Base-by-base conservation (phyloP, 129 eudicot genomes). In the Lactuca sativa region DNA sequence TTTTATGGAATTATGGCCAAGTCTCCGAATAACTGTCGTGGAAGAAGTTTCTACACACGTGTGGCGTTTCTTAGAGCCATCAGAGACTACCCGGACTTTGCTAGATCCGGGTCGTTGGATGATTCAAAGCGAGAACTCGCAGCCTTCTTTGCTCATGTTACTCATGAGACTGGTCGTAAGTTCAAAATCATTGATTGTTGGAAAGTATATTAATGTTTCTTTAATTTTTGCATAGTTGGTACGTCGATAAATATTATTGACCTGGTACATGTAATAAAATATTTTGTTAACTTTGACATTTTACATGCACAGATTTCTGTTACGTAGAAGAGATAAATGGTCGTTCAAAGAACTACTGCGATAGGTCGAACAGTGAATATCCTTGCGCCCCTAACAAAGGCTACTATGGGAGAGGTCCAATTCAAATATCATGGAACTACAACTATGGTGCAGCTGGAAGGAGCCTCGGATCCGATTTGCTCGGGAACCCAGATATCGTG, bases 131-230 rank as follows among this genome's bases (percentile, higher is more conserved):
- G 80, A 3, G 80, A 76, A 33, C 51, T 76, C 9, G 80, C 64
- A 0, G 80, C 80, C 52, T 76, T 76, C 69, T 76, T 76, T 68
- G 80, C 80, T 4, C 80, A 76, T 41, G 74, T 59, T 43, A 48
- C 74, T 49, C 70, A 59, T 59, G 80, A 60, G 53, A 76, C 74
- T 0, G 36, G 64, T 48, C 33, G 80, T 76, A 67, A 75, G 73
- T 33, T 56, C n/a, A n/a, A n/a, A n/a, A 7, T 3, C 12, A 18
- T 17, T 9, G 18, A 18, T 56, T 0, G 5, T 11, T 13, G 32
- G 14, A 41, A 38, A 16, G 30, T 13, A 4, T 13, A 2, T 4
- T n/a, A n/a, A n/a, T 65, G 9, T 37, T 62, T 15, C 16, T n/a
- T n/a, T n/a, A n/a, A n/a, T 8, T 8, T 9, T 62, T 4, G 18